Conservation (phyloP, 2,329 filamentous ascomycete species). For the Aspergillus pseudoterreus region DNA sequence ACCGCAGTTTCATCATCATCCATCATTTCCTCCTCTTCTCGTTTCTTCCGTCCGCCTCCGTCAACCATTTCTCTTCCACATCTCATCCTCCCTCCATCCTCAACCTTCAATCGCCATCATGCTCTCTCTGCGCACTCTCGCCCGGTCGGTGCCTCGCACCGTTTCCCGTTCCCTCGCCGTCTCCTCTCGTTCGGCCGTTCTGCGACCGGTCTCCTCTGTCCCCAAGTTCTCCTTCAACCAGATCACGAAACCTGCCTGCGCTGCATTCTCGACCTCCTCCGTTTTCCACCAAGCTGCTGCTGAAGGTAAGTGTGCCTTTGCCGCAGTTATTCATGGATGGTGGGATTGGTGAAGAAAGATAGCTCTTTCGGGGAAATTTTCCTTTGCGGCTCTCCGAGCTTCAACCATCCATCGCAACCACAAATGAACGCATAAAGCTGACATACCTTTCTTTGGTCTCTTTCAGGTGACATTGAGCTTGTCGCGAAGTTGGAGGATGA, state of each 20-base stretch:
- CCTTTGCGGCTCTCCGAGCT: background rate
- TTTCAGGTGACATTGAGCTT: conserved; percentile 69
- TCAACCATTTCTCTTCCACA: conserved; percentile 3
- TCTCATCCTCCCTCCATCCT: conserved; percentile 3
- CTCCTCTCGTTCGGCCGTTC: conserved; percentile 43
- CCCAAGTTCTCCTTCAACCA: conserved; percentile 50
- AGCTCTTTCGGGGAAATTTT: background rate
- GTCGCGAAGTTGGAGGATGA: conserved; percentile 81
- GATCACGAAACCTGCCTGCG: conserved; percentile 37
- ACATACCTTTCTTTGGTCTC: conserved; percentile 2
- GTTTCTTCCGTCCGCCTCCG: conserved; percentile 16
- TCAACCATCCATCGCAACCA: no score
- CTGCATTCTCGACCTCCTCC: conserved; percentile 46
- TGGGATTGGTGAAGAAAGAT: background rate
- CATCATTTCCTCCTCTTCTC: conserved; percentile 8
- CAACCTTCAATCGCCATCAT: conserved; percentile 41
- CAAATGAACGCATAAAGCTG: background rate
- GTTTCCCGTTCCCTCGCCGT: conserved; percentile 55
- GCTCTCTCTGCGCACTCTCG: conserved; percentile 65
- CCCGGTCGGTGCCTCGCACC: conserved; percentile 64
- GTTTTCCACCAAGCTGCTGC: conserved; percentile 42
- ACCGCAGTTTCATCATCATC: conserved; percentile 11
- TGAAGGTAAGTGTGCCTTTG: conserved; percentile 36
- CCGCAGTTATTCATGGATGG: background rate
- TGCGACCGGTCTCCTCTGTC: conserved; percentile 48